Conservation (phyloP, 2,329 filamentous ascomycete species). For the Dothiorella sarmentorum region DNA sequence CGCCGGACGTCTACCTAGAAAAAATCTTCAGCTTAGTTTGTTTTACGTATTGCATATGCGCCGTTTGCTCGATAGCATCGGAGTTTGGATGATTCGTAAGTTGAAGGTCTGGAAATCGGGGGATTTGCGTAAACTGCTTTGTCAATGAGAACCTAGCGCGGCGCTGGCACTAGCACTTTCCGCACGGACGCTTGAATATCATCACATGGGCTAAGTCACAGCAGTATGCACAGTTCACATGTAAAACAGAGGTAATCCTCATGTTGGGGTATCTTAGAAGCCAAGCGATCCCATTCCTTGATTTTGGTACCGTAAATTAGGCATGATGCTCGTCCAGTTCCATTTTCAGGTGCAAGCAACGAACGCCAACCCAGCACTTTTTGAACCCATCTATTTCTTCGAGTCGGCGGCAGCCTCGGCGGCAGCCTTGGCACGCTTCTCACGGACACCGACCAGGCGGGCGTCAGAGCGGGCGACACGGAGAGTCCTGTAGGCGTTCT, state of each 20-base stretch:
- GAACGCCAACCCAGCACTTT: constrained; percentile 20
- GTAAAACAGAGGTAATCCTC: constrained; percentile 8
- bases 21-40: too few relatives aligned
- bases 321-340: constrained; percentile 18
- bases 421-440: constrained; percentile 91
- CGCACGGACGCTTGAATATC: too few relatives aligned
- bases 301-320: constrained; percentile 17
- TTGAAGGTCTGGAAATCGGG: too few relatives aligned
- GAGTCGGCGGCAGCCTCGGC: constrained; percentile 71
- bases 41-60: too few relatives aligned
- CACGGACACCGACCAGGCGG: constrained; percentile 75
- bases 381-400: constrained; percentile 67
- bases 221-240: not conserved
- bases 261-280: constrained; percentile 18
- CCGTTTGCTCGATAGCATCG: too few relatives aligned
- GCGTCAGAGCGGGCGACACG: constrained; percentile 80
- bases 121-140: too few relatives aligned
- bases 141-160: too few relatives aligned
- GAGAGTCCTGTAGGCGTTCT: constrained; percentile 83
- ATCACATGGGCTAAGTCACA: too few relatives aligned
- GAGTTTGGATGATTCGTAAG: too few relatives aligned
- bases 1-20: too few relatives aligned
- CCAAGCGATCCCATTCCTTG: constrained; percentile 16
- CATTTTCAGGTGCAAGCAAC: constrained; percentile 13
- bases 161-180: too few relatives aligned